These are phyloP conservation scores for Cladophialophora bantiana DNA, from an alignment of 2,329 filamentous ascomycete genomes.

Conservation along the genomic window DNA sequence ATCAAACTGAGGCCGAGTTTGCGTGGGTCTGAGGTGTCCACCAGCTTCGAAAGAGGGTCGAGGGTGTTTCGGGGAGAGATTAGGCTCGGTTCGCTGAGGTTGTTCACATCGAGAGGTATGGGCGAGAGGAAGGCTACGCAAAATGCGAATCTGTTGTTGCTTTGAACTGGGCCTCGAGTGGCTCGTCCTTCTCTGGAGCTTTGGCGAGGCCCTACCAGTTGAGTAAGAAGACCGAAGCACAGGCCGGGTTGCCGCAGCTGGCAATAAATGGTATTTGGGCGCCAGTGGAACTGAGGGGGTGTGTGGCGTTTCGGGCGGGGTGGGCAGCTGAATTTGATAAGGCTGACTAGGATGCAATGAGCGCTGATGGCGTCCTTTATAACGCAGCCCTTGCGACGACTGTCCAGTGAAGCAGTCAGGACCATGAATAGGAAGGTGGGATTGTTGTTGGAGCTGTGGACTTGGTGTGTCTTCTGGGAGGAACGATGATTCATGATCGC, in stretches of 20 bases:
- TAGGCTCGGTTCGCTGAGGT: background rate
- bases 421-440: background rate
- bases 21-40: background rate
- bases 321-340: background rate
- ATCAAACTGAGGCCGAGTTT: background rate
- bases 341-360: background rate
- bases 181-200: background rate
- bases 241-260: background rate
- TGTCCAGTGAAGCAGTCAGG: background rate
- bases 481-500: background rate
- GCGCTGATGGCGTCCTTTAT: background rate
- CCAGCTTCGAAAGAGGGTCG: background rate
- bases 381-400: background rate
- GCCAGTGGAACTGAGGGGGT: constrained; percentile 6
- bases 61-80: background rate
- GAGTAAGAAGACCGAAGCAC: background rate
- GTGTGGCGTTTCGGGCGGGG: constrained; percentile 11
- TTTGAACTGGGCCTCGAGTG: background rate
- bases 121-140: background rate
- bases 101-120: background rate
- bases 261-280: background rate
- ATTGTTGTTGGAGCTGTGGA: background rate
- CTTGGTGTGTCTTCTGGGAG: background rate
- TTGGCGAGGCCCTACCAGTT: background rate
- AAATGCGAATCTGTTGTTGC: background rate